Percentiles rank a stretch among this genome's conserved stretches.
phyloP scores from a whole-genome alignment of 2,329 filamentous ascomycete genomes.

The Cladophialophora exuberans region DNA sequence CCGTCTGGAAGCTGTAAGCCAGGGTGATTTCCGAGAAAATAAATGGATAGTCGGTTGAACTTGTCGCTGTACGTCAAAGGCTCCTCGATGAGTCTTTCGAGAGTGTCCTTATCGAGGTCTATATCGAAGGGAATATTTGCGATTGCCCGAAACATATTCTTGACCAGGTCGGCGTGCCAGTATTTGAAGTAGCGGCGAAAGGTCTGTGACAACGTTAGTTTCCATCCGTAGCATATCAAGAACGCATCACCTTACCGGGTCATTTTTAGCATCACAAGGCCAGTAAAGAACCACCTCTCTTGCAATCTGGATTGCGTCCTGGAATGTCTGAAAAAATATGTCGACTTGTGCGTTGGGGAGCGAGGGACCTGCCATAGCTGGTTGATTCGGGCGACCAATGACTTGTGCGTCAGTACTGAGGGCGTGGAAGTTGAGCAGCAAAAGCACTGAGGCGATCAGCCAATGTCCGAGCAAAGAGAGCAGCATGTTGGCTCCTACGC shows the following conservation, averaged over 20 bases:
- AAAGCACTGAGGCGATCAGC: neutral
- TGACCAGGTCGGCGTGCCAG: neutral
- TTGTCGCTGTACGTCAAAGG: neutral
- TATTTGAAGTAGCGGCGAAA: constrained; percentile 2
- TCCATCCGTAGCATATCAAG: neutral
- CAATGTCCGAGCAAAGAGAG: neutral
- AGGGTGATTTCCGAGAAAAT: constrained; percentile 6
- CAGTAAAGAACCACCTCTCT: constrained; percentile 1
- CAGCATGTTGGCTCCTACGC: neutral
- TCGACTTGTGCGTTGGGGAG: neutral
- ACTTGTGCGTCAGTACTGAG: neutral
- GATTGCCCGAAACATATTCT: constrained; percentile 1
- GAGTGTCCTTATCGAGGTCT: neutral
- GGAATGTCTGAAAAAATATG: constrained; percentile 1
- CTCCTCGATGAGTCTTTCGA: neutral
- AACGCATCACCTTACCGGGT: neutral
- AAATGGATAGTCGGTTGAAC: constrained; percentile 1
- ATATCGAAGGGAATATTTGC: constrained; percentile 5
- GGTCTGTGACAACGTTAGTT: neutral
- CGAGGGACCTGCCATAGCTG: neutral
- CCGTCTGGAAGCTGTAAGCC: neutral
- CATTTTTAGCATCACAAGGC: constrained; percentile 5
- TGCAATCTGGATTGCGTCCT: constrained; percentile 1
- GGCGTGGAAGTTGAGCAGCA: neutral
- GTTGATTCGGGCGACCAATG: neutral